Evolutionary conservation across 441 rosid species (phyloP), one percentile per base, ranked within the genome.

Genomic region (Sinapis alba): DNA sequence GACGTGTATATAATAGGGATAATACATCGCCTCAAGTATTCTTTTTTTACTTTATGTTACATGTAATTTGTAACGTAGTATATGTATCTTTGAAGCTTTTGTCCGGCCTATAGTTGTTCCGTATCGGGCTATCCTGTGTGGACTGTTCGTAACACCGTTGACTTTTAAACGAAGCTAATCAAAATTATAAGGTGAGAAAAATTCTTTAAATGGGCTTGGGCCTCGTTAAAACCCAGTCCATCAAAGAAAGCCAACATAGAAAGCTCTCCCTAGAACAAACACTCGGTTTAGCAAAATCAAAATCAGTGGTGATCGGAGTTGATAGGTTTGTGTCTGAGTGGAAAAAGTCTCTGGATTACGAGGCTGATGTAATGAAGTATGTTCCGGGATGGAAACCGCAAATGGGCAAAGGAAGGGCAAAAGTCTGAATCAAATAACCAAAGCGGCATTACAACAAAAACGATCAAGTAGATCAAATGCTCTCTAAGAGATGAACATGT

Each of bases 361-460:
- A 93, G 83, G 92, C 98, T 10, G 97, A 91, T 64, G 90, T 89
- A 45, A 93, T 91, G 98, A 93, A 91, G 85, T 97, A 93, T 68
- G 97, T 91, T 24, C 96, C 97, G 16, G 97, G 96, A 53, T 93
- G 98, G 98, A 89, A 91, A n/a, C n/a, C n/a, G n/a, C n/a, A n/a
- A n/a, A n/a, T n/a, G n/a, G n/a, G n/a, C n/a, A n/a, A n/a, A n/a
- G n/a, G n/a, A n/a, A n/a, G n/a, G n/a, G n/a, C n/a, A n/a, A n/a
- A n/a, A n/a, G n/a, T n/a, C n/a, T n/a, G n/a, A n/a, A n/a, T n/a
- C n/a, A n/a, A n/a, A n/a, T n/a, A n/a, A n/a, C n/a, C n/a, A n/a
- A n/a, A n/a, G n/a, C n/a, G n/a, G n/a, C n/a, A n/a, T n/a, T n/a
- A 94, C 88, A 92, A 94, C 80, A 85, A 84, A 85, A 84, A 83